These are phyloP conservation scores for Paecilomyces variotii DNA, from an alignment of 2,329 filamentous ascomycete species.

Conservation along the genomic window DNA sequence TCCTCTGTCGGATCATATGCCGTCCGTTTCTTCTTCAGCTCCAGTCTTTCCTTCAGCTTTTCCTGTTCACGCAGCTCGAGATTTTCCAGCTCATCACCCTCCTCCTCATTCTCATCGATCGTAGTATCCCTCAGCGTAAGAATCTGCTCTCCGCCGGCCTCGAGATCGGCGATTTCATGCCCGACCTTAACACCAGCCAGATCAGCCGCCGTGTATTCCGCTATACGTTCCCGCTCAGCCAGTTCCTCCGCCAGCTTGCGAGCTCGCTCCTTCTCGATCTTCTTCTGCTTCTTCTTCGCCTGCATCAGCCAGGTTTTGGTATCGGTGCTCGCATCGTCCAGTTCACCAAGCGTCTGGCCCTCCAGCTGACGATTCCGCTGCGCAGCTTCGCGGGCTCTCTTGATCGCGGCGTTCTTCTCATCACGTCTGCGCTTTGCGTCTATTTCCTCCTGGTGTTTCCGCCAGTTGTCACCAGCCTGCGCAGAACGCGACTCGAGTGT, in stretches of 20 bases:
- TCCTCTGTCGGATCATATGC: constrained; percentile 78
- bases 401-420: constrained; percentile 71
- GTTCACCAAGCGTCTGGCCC: constrained; percentile 76
- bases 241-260: constrained; percentile 66
- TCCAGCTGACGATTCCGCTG: constrained; percentile 68
- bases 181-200: constrained; percentile 85
- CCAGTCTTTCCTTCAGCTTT: constrained; percentile 56
- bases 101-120: constrained; percentile 74
- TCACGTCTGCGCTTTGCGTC: constrained; percentile 70
- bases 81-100: constrained; percentile 71
- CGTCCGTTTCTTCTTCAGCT: constrained; percentile 82
- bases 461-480: constrained; percentile 41
- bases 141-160: constrained; percentile 74
- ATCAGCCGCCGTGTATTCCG: constrained; percentile 77
- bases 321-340: constrained; percentile 58
- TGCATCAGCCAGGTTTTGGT: constrained; percentile 80
- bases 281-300: constrained; percentile 89
- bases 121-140: constrained; percentile 90
- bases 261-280: constrained; percentile 67
- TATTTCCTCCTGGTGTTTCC: constrained; percentile 57
- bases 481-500: constrained; percentile 64
- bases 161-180: constrained; percentile 75
- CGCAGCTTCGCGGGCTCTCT: constrained; percentile 77
- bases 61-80: constrained; percentile 35
- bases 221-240: constrained; percentile 64